Conservation (phyloP, 257 asterid species). For the Mitragyna speciosa region DNA sequence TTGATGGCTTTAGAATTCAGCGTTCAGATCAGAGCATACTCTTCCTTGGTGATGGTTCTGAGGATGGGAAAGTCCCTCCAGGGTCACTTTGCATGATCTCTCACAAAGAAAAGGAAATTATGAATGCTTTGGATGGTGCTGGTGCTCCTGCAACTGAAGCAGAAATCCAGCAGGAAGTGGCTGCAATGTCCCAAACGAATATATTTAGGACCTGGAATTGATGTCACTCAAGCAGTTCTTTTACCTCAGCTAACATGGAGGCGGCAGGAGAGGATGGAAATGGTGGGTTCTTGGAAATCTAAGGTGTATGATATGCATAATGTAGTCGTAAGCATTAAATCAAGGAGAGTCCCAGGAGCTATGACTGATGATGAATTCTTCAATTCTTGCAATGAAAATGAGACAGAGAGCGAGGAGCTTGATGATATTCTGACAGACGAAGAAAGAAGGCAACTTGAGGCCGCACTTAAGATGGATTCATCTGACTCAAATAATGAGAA, state of each 20-base stretch:
- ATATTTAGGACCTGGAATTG: conserved; percentile 96
- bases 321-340: conserved; percentile 89
- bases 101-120: conserved; percentile 87
- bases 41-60: conserved; percentile 97
- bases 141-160: conserved; percentile 87
- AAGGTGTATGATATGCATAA: conserved; percentile 97
- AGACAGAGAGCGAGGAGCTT: conserved; percentile 67
- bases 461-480: conserved; percentile 74
- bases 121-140: conserved; percentile 97
- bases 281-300: conserved; percentile 86
- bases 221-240: conserved; percentile 91
- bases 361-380: conserved; percentile 88
- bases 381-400: conserved; percentile 67
- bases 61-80: conserved; percentile 73
- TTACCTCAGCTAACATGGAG: conserved; percentile 92
- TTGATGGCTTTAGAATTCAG: conserved; percentile 89
- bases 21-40: conserved; percentile 92
- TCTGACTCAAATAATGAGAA: conserved; percentile 52
- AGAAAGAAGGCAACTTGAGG: conserved; percentile 86
- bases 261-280: conserved; percentile 74
- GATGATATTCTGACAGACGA: conserved; percentile 85
- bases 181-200: conserved; percentile 88
- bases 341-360: conserved; percentile 94
- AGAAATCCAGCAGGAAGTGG: conserved; percentile 81
- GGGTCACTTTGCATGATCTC: conserved; percentile 87